Percentiles rank a stretch among this genome's conserved stretches.
Conservation (phyloP, 345 rosid species). For the Syzygium aqueum region DNA sequence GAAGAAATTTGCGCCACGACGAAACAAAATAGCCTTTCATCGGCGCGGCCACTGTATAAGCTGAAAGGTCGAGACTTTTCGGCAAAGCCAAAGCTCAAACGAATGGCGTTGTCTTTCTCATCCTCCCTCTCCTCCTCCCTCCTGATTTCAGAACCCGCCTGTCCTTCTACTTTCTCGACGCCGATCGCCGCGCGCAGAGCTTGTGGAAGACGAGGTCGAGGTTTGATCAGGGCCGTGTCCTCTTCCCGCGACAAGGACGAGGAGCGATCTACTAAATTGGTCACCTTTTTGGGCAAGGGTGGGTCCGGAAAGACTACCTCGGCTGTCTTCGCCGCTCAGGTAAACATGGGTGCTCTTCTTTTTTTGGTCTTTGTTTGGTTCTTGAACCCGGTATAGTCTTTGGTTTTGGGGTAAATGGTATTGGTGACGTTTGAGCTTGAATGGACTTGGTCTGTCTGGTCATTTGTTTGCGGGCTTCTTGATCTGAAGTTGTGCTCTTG, state of each 20-base stretch:
- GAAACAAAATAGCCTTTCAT: not conserved
- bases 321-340: conserved; percentile 85
- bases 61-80: not conserved
- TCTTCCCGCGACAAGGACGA: not conserved
- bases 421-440: not conserved
- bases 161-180: not conserved
- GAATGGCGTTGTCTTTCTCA: not conserved
- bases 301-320: conserved; percentile 91
- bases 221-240: conserved; percentile 17
- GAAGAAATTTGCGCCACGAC: not conserved
- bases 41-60: not conserved
- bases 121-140: not conserved
- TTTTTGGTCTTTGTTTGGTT: not conserved
- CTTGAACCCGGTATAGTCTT: not conserved
- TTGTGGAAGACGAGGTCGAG: conserved; percentile 6
- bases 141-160: not conserved
- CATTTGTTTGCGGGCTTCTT: not conserved
- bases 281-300: conserved; percentile 85
- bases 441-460: not conserved
- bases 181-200: not conserved
- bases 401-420: not conserved
- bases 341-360: conserved; percentile 1
- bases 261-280: conserved; percentile 33
- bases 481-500: not conserved
- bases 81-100: not conserved